Base-by-base conservation (phyloP, 164 flowering plant species). In the Santalum album region DNA sequence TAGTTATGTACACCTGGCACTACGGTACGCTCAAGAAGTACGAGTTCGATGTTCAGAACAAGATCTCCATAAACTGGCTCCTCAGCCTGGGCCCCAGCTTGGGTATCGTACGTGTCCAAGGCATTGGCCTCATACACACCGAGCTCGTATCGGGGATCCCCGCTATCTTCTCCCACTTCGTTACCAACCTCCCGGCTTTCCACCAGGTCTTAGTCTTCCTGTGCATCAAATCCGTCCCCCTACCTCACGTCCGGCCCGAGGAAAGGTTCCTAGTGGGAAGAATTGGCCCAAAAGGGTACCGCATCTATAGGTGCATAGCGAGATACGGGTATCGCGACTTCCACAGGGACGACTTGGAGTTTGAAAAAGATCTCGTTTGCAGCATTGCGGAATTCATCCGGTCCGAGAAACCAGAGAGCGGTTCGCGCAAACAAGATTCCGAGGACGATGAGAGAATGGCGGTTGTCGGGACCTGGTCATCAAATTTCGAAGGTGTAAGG, bases 161-260 rank as follows among this genome's bases (percentile, higher is more conserved):
- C 0, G 83, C 89, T 17, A 81, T 86, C 11, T 83, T 86, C 72
- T 78, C 88, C 35, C 92, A 82, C 55, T 85, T 85, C 47, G 83
- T 85, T 54, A 80, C 92, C 42, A 85, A 86, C 54, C 85, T 86
- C 21, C 94, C 94, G 0, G 94, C 94, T 32, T 83, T 86, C 69
- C 94, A 83, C 61, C 82, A 86, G 56, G 87, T 86, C 36, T 58
- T 86, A 0, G 84, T 86, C 54, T 79, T 83, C 62, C 75, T 86
- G 35, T 86, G 94, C 61, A 47, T 86, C 49, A 86, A 86, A 51
- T 82, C 83, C 0, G 89, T 86, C 22, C 88, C 94, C 2, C 82
- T 86, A 12, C 94, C 89, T 23, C 84, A 79, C 46, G 87, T 86
- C 21, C 59, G 69, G 29, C 79, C 83, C 6, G 78, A 75, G 36